Base-by-base conservation (phyloP, 495 filamentous ascomycete genomes). In the Elasticomyces elasticus region DNA sequence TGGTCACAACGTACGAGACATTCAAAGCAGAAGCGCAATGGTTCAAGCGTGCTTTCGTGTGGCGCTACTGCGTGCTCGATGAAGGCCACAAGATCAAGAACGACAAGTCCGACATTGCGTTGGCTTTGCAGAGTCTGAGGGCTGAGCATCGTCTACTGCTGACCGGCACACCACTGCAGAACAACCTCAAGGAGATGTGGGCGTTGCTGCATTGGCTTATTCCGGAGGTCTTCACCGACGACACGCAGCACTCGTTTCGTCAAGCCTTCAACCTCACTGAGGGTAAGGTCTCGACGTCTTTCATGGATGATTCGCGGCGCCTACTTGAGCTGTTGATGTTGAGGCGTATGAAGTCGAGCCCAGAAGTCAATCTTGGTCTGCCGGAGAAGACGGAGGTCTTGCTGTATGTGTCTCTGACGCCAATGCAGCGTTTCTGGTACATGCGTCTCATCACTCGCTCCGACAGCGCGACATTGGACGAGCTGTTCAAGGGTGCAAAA, bases 71-170 rank as follows among this genome's bases (percentile, higher is more conserved):
- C 1, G 73, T 81, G 0, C 68, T 80, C 0, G 79, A 83, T 45
- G 79, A 82, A 62, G 79, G 77, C 6, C 79, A 82, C 61, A 74
- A 76, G 42, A 77, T 82, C 54, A 82, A 83, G 65, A 83, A 81
- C 54, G 71, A 72, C 22, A 64, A 69, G 10, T 74, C 74, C 13
- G 64, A 74, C 17, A 67, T 78, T n/a, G 72, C 81, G 0, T 64
- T 66, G 27, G 67, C 75, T 1, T 59, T 84, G 1, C 74, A 76
- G 50, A 71, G 68, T 6, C 20, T 84, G 5, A 70, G 69, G 3
- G 73, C 80, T 0, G 77, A 83, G 45, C 77, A 74, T 56, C 74
- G 81, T 15, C 63, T 85, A 5, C 76, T 85, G 13, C 68, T 85
- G 0, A 84, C 79, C 0, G 82, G 70, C 0, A 85, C 82, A 9